These are phyloP conservation scores for Russula compacta DNA, from an alignment of 768 basidiomycete species.

Conservation along the genomic window DNA sequence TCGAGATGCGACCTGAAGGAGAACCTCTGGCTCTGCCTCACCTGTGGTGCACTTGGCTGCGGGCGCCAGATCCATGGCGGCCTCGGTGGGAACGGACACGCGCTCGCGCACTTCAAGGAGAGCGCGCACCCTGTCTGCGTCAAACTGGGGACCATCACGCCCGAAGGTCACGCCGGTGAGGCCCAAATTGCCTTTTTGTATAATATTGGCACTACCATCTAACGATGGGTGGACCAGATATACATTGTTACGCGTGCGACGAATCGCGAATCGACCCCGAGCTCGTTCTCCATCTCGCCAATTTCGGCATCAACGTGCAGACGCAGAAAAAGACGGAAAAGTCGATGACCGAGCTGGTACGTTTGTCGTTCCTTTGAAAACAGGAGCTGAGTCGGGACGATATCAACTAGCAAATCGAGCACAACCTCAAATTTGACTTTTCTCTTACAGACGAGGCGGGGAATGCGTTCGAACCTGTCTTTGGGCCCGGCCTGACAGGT, in stretches of 20 bases:
- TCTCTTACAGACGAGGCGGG: slow-evolving; percentile 82
- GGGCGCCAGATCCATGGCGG: slow-evolving; percentile 82
- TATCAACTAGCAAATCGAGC: slow-evolving; percentile 75
- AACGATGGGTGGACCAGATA: slow-evolving; percentile 40
- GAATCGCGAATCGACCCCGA: slow-evolving; percentile 76
- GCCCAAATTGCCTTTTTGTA: background rate
- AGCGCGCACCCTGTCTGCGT: slow-evolving; percentile 76
- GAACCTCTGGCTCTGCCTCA: slow-evolving; percentile 93
- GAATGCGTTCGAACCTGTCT: slow-evolving; percentile 77
- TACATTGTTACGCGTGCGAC: slow-evolving; percentile 90
- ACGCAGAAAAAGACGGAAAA: slow-evolving; percentile 88
- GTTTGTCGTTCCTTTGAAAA: slow-evolving; percentile 18
- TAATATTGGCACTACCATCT: background rate
- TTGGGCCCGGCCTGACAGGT: slow-evolving; percentile 84
- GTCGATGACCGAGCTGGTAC: slow-evolving; percentile 88
- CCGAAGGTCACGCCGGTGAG: slow-evolving; percentile 84
- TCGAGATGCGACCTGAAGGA: slow-evolving; percentile 74
- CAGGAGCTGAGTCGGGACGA: background rate
- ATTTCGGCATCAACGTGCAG: slow-evolving; percentile 82
- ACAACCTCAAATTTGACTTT: slow-evolving; percentile 92
- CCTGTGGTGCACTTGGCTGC: slow-evolving; percentile 84
- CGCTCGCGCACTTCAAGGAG: slow-evolving; percentile 62
- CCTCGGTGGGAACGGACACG: slow-evolving; percentile 82
- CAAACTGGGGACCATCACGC: slow-evolving; percentile 93
- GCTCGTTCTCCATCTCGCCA: slow-evolving; percentile 59